Conservation (phyloP, 371 early-diverging fungal genomes). For the Parasitella parasitica region DNA sequence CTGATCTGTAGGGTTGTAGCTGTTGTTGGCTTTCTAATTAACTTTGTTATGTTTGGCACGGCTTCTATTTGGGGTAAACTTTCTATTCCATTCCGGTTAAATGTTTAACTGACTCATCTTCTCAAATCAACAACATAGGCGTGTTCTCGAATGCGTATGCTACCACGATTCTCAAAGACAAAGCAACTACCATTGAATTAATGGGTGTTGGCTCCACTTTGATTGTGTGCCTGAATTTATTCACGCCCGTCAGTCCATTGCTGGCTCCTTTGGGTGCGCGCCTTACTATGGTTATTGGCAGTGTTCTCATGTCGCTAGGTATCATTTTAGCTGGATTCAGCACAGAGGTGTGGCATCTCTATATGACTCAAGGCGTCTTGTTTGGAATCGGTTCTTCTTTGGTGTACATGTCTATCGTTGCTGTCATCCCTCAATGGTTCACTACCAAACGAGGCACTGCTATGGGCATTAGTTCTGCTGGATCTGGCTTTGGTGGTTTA, state of each 20-base stretch:
- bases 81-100: neutral
- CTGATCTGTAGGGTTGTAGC: constrained; percentile 31
- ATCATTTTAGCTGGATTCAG: constrained; percentile 49
- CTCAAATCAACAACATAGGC: constrained; percentile 21
- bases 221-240: constrained; percentile 42
- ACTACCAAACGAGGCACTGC: constrained; percentile 56
- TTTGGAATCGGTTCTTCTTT: constrained; percentile 47
- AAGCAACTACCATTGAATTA: constrained; percentile 40
- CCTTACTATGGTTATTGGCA: constrained; percentile 37
- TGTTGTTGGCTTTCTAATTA: constrained; percentile 30
- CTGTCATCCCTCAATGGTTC: constrained; percentile 46
- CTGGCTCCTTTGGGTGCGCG: constrained; percentile 44
- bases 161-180: constrained; percentile 29
- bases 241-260: constrained; percentile 44
- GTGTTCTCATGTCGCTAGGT: constrained; percentile 47
- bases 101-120: neutral
- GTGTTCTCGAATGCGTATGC: constrained; percentile 41
- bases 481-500: constrained; percentile 75
- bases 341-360: constrained; percentile 55
- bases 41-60: constrained; percentile 42
- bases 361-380: constrained; percentile 52
- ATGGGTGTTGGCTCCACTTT: constrained; percentile 53
- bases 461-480: constrained; percentile 76
- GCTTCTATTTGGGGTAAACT: constrained; percentile 41
- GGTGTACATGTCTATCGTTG: constrained; percentile 38